Percentiles rank a stretch among this genome's conserved stretches.
Conservation (phyloP, 441 rosid species). For the Jatropha multifida region DNA sequence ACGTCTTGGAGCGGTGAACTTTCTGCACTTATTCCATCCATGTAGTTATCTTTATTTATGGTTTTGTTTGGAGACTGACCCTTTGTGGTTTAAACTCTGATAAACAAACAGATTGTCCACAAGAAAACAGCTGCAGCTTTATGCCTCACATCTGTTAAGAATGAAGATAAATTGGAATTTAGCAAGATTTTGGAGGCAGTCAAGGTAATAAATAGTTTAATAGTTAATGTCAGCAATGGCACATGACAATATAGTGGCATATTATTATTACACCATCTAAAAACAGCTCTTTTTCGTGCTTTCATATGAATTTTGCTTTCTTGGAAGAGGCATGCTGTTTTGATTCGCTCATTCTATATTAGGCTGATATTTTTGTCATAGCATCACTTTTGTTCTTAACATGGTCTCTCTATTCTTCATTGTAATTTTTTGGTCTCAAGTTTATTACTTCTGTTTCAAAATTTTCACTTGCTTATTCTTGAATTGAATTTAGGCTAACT, state of each 20-base stretch:
- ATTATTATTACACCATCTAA: background rate
- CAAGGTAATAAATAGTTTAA: constrained; percentile 39
- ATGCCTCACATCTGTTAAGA: constrained; percentile 83
- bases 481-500: constrained; percentile 54
- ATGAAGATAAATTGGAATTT: constrained; percentile 81
- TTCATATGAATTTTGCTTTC: background rate
- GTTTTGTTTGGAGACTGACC: background rate
- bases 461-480: background rate
- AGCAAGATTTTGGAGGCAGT: constrained; percentile 81
- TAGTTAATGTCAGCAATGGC: too few species aligned
- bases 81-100: background rate
- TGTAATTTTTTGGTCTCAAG: background rate
- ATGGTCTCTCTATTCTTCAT: too few species aligned
- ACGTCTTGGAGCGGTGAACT: constrained; percentile 73
- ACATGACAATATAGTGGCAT: background rate
- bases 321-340: background rate
- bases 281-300: too few species aligned
- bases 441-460: background rate
- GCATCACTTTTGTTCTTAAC: background rate
- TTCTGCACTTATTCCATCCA: background rate
- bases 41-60: background rate
- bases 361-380: too few species aligned
- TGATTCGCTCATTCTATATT: background rate
- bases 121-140: constrained; percentile 77
- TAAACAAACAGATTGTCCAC: constrained; percentile 65